Conservation (phyloP, 495 filamentous ascomycete species). For the Podospora anserina region DNA sequence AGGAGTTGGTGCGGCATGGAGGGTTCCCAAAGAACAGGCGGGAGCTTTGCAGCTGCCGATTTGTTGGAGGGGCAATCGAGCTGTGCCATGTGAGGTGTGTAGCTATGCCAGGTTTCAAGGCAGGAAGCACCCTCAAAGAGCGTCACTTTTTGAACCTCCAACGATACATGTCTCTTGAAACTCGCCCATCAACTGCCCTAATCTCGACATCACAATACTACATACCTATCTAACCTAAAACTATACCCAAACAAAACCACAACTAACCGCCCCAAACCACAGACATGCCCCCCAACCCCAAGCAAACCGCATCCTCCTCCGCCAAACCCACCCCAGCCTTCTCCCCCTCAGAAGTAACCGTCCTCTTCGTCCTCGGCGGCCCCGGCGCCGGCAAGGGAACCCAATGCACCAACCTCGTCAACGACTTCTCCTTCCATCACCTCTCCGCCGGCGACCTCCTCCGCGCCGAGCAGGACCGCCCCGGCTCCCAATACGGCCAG, state of each 20-base stretch:
- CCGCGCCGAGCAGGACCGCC: constrained; percentile 84
- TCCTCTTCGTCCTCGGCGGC: constrained; percentile 82
- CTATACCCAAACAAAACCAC: neutral
- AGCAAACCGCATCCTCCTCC: constrained; percentile 21
- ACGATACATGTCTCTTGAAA: neutral
- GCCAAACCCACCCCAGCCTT: constrained; percentile 66
- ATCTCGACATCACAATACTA: too few species aligned
- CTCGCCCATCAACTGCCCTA: too few species aligned
- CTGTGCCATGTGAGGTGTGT: neutral
- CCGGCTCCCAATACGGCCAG: constrained; percentile 79
- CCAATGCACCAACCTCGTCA: constrained; percentile 84
- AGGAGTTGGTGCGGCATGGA: neutral
- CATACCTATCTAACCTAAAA: neutral
- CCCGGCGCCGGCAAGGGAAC: constrained; percentile 78
- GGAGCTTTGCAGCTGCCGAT: neutral
- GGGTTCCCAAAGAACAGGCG: neutral
- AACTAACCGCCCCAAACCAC: neutral
- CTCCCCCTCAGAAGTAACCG: constrained; percentile 72
- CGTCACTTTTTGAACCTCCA: constrained; percentile 1
- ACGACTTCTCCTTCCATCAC: constrained; percentile 89
- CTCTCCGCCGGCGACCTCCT: constrained; percentile 91
- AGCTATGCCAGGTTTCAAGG: constrained; percentile 7
- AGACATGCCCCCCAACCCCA: constrained; percentile 21
- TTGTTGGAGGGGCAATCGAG: neutral
- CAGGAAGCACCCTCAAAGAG: neutral